Evolutionary conservation across 164 flowering plant species (phyloP).

Genomic region (Echeveria elegans): DNA sequence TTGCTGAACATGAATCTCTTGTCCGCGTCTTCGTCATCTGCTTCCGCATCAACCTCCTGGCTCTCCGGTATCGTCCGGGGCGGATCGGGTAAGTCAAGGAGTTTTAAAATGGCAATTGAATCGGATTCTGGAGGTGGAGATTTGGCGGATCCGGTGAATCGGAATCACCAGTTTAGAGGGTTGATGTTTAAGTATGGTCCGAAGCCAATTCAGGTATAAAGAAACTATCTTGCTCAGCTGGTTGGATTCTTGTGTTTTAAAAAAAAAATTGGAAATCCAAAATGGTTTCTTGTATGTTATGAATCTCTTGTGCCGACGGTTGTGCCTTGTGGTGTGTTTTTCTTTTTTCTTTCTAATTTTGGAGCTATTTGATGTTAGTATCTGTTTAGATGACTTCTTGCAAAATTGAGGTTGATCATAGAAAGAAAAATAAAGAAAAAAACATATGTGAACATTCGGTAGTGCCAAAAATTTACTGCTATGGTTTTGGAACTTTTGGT

Average conservation of each 20-base stretch:
- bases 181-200: slow-evolving; percentile 81
- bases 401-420: background rate
- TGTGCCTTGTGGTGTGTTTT: background rate
- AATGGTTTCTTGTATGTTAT: background rate
- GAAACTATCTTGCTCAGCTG: background rate
- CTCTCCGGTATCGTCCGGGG: slow-evolving; percentile 69
- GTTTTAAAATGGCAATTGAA: slow-evolving; percentile 23
- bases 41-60: slow-evolving; percentile 46
- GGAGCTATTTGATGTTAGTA: background rate
- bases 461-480: background rate
- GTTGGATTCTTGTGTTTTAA: background rate
- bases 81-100: slow-evolving; percentile 30
- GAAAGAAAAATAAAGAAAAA: background rate
- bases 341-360: background rate
- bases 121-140: slow-evolving; percentile 19
- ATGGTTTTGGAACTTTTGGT: background rate
- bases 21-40: slow-evolving; percentile 13
- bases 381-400: background rate
- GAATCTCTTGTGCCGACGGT: background rate
- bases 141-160: slow-evolving; percentile 28
- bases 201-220: slow-evolving; percentile 58
- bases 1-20: slow-evolving; percentile 19
- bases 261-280: no score
- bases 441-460: background rate
- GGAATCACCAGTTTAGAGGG: slow-evolving; percentile 64